Base-by-base conservation (phyloP, 768 basidiomycete genomes). In the Mycena alexandri region DNA sequence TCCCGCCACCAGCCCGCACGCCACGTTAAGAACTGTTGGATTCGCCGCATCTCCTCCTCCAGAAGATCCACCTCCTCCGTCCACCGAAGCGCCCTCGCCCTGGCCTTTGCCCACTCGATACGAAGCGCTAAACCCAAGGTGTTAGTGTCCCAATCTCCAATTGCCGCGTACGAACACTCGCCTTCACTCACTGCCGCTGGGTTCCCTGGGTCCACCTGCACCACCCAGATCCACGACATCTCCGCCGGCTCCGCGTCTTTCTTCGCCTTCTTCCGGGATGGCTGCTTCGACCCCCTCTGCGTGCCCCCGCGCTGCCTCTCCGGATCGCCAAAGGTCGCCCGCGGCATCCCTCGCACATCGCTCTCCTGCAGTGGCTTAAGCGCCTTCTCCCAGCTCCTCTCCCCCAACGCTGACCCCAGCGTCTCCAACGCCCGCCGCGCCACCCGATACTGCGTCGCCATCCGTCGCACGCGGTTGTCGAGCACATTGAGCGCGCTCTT, bases 1-100 rank as follows among this genome's bases (percentile, higher is more conserved):
- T n/a, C n/a, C n/a, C n/a, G n/a, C 76, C 75, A 76, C 65, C 59
- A 68, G 3, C 53, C 24, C 0, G 69, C 65, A 14, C 70, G 64
- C 68, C 70, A 68, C 19, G 51, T 2, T 1, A 76, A 42, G 42
- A 71, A 75, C n/a, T n/a, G 38, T 34, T 58, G 13, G 0, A 67
- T 51, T 0, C 70, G 44, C 3, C 71, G 54, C 76, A 76, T 77
- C 57, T 76, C 76, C 57, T 76, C 75, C n/a, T 52, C 25, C 13
- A 77, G 59, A 2, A 76, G 57, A 2, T 56, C 56, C 16, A 76
- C 70, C 58, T 77, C 75, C 22, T 76, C 76, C 0, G 14, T 13
- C 72, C 73, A 73, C 24, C 65, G 63, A 10, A 54, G 38, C 0
- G 62, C 66, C 19, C 69, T 46, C 5, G 75, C 72, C 8, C 52